Conservation (phyloP, 805 yeast species). For the Starmera dryadoides region DNA sequence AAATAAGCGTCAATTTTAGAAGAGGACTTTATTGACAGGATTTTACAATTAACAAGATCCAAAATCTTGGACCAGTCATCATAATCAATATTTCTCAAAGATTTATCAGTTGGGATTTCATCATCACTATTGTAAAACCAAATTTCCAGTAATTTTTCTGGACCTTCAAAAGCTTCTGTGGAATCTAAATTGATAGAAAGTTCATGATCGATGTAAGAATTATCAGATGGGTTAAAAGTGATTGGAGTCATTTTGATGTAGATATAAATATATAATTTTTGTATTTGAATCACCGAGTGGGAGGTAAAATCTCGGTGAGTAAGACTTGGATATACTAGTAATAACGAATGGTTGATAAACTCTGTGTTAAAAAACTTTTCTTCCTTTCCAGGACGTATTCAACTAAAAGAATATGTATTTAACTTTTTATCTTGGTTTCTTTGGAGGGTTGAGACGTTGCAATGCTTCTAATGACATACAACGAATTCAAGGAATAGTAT, state of each 20-base stretch:
- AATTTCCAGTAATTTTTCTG: conserved; percentile 85
- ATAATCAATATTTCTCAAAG: conserved; percentile 58
- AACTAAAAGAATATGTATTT: neutral
- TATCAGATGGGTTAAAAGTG: conserved; percentile 27
- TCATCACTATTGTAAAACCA: conserved; percentile 64
- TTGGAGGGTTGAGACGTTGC: conserved; percentile 12
- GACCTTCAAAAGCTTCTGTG: conserved; percentile 92
- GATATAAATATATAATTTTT: neutral
- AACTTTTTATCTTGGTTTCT: conserved; percentile 15
- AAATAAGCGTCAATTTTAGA: conserved; percentile 71
- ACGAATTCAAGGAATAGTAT: too few species aligned
- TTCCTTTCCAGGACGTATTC: too few species aligned
- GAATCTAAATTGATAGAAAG: conserved; percentile 77
- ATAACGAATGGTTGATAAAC: neutral
- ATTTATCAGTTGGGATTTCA: conserved; percentile 29
- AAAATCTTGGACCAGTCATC: conserved; percentile 64
- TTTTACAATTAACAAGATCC: conserved; percentile 81
- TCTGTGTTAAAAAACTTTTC: neutral
- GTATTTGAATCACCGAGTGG: conserved; percentile 3
- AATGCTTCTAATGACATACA: conserved; percentile 13
- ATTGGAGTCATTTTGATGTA: conserved; percentile 22
- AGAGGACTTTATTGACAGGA: conserved; percentile 71
- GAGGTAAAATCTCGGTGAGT: conserved; percentile 4
- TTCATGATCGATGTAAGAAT: conserved; percentile 66
- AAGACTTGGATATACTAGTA: neutral